Evolutionary conservation across 768 basidiomycete genomes (phyloP).

Genomic region (Collybia sordida): DNA sequence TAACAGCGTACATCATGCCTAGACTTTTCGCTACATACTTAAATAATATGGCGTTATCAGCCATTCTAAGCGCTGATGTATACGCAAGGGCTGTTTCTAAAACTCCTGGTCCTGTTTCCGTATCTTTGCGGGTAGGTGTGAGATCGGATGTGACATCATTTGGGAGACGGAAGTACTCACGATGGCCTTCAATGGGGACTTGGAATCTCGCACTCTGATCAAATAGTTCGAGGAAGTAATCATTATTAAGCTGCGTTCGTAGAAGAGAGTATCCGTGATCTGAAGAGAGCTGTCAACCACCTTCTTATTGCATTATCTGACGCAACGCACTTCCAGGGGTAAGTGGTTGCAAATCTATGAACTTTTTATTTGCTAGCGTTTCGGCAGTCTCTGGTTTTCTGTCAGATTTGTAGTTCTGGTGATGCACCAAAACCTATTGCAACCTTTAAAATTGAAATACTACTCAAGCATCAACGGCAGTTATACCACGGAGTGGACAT

Average conservation of each 20-base stretch:
- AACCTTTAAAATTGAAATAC: conserved; percentile 93
- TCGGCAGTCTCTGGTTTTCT: conserved; percentile 70
- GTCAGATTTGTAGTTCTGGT: too few species aligned
- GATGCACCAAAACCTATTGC: background rate
- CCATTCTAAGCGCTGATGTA: conserved; percentile 75
- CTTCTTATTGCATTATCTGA: background rate
- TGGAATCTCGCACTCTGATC: conserved; percentile 72
- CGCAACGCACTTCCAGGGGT: conserved; percentile 87
- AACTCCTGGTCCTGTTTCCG: conserved; percentile 91
- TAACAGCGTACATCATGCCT: conserved; percentile 83
- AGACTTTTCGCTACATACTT: conserved; percentile 91
- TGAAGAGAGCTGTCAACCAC: conserved; percentile 24
- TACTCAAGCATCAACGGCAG: conserved; percentile 22
- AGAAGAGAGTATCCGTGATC: conserved; percentile 98
- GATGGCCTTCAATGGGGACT: conserved; percentile 84
- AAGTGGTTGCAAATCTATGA: conserved; percentile 68
- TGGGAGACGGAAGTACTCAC: conserved; percentile 37
- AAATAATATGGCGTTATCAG: conserved; percentile 90
- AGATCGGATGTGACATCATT: background rate
- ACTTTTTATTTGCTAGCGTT: conserved; percentile 75
- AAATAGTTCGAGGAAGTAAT: conserved; percentile 88
- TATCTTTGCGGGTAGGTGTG: conserved; percentile 49
- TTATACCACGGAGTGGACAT: background rate
- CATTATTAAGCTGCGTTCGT: conserved; percentile 84
- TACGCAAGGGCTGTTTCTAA: conserved; percentile 88